Evolutionary conservation across 202 grass and related monocot species (phyloP), one percentile per base, ranked within the genome.

Genomic region (Dendrocalamus latiflorus): DNA sequence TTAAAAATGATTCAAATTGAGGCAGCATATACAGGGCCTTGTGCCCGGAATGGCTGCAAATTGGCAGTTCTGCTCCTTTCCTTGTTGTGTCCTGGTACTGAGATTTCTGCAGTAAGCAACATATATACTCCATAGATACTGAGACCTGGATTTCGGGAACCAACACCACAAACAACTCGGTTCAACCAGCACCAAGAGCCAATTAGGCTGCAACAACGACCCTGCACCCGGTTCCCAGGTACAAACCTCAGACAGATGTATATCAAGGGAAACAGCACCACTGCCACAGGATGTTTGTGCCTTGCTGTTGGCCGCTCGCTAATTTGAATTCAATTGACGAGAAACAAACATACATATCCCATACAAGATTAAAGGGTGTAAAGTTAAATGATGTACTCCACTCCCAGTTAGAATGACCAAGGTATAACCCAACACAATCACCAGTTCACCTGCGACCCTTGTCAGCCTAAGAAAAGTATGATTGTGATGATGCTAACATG

Each of bases 361-460:
- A 48, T 78, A 78, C 75, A 62, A 53, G 70, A 54, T 3, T 37
- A 24, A 15, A 74, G 60, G 80, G 71, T 65, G 75, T 78, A 78
- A 78, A 78, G 75, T 78, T 78, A 50, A 65, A 78, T 37, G 75
- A 28, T 78, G 65, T 78, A 65, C 59, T 36, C 75, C 75, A 78
- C 59, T 78, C 43, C 75, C 75, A 50, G 61, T 65, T 65, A 69
- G 53, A 69, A 77, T 58, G 21, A 67, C 16, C 53, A 65, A 22
- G 45, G n/a, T n/a, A n/a, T 65, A 68, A 70, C n/a, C 51, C 77
- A 81, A 49, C 49, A 73, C 69, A 55, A 59, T 75, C 47, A 78
- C 43, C 56, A 59, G 26, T 62, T 42, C 34, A 64, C 58, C 13
- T 24, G 5, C 47, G 1, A 55, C 34, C 43, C 3, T 36, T 36